Evolutionary conservation across 257 asterid species (phyloP), one percentile per base, ranked within the genome.

Genomic region (Capsicum rhomboideum): DNA sequence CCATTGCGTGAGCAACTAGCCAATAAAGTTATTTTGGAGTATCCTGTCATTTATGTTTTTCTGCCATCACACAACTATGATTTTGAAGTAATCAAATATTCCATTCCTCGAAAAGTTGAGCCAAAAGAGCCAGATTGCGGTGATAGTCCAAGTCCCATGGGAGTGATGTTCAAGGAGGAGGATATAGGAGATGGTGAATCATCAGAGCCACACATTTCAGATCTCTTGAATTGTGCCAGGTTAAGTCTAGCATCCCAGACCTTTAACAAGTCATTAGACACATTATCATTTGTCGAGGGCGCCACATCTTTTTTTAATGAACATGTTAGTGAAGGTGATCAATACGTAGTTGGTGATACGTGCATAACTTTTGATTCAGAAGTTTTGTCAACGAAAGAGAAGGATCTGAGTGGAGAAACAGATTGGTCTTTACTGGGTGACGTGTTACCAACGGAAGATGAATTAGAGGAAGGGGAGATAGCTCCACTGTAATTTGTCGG

Each of bases 391-490:
- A 37, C 78, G 12, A 83, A 79, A 44, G 85, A 59, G 31, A 54
- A 84, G 85, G 87, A 55, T 78, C 11, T 83, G 5, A 86, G 71
- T 17, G 92, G 12, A n/a, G 40, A 54, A 0, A 75, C 12, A 16
- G 12, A 68, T 9, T 50, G 67, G 78, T 64, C 82, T 7, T 80
- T 78, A 71, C 64, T 83, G 13, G 10, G 59, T 53, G 86, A 56
- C 13, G 67, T 10, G 37, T 83, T 10, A 71, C 64, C 84, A 7
- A 31, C 85, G 69, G 93, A 90, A 56, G 97, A 94, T 83, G 97
- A 92, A 64, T 86, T 92, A 14, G 99, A 94, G 91, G 99, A 95
- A 87, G 99, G 98, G 67, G 99, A 94, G 90, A 91, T 93, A 86
- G 90, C 89, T 68, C 52, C 77, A 18, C 16, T 34, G 8, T 67